phyloP scores from a whole-genome alignment of 176 grass and related monocot genomes.

The Phoenix roebelenii region DNA sequence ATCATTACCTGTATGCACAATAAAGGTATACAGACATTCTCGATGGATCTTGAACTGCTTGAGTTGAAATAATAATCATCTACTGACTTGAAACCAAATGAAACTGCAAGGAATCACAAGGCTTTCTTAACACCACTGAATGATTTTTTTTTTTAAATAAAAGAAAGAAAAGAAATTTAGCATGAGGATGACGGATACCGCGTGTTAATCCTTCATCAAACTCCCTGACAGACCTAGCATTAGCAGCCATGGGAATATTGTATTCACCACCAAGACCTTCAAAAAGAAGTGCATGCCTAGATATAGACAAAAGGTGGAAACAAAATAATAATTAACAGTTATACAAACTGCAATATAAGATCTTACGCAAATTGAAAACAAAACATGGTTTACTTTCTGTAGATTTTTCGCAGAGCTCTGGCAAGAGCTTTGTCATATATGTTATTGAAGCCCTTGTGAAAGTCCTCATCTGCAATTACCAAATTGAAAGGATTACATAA shows the following conservation, averaged over 20 bases:
- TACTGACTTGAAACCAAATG: conserved; percentile 97
- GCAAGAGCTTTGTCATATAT: conserved; percentile 82
- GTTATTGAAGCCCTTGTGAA: conserved; percentile 94
- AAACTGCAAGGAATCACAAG: conserved; percentile 42
- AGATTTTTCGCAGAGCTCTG: conserved; percentile 47
- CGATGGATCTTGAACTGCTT: conserved; percentile 81
- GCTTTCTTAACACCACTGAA: conserved; percentile 15
- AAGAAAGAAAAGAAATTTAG: neutral
- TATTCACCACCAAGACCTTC: conserved; percentile 79
- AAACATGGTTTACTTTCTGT: conserved; percentile 57
- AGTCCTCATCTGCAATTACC: conserved; percentile 96
- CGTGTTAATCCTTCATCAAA: conserved; percentile 94
- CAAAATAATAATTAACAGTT: conserved; percentile 30
- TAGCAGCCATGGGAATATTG: conserved; percentile 64
- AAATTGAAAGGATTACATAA: conserved; percentile 96
- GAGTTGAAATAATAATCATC: conserved; percentile 98
- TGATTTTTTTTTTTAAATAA: neutral
- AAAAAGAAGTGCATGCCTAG: conserved; percentile 78
- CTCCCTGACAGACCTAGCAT: conserved; percentile 75
- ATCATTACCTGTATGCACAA: conserved; percentile 85
- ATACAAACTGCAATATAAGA: conserved; percentile 16
- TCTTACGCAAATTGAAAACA: conserved; percentile 1
- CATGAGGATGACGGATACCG: conserved; percentile 26
- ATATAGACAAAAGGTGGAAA: conserved; percentile 19
- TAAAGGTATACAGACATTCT: conserved; percentile 75